These are phyloP conservation scores for Gymnopilus dilepis DNA, from an alignment of 768 basidiomycete species.

Conservation along the genomic window DNA sequence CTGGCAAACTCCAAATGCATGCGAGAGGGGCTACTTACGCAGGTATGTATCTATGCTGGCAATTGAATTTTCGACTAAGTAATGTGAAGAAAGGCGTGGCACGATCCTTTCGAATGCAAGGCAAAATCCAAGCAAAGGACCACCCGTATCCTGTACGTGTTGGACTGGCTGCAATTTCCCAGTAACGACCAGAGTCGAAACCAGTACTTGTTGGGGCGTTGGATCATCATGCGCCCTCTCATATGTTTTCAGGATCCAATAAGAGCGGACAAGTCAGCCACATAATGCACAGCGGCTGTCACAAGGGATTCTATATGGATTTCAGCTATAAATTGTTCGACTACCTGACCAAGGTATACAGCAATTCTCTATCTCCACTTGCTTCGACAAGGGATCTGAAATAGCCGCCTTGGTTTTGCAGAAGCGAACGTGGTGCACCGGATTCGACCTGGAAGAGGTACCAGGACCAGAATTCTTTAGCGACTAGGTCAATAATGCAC, in stretches of 20 bases:
- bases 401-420: neutral
- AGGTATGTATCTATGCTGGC: no score
- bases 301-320: no score
- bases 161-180: no score
- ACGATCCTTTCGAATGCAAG: no score
- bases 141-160: no score
- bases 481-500: neutral
- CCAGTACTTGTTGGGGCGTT: no score
- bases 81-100: no score
- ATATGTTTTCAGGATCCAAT: constrained; percentile 16
- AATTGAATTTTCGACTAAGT: no score
- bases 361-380: neutral
- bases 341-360: neutral
- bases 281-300: constrained; percentile 8
- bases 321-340: neutral
- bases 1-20: no score
- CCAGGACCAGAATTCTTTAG: neutral
- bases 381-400: constrained; percentile 5
- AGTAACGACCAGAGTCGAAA: no score
- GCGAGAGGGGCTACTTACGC: no score
- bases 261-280: constrained; percentile 17
- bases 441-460: constrained; percentile 17
- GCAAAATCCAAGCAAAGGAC: no score
- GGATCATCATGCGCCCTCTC: neutral
- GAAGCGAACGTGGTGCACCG: constrained; percentile 7